Base-by-base conservation (phyloP, 2,329 filamentous ascomycete genomes). In the Arthrinium phaeospermum region DNA sequence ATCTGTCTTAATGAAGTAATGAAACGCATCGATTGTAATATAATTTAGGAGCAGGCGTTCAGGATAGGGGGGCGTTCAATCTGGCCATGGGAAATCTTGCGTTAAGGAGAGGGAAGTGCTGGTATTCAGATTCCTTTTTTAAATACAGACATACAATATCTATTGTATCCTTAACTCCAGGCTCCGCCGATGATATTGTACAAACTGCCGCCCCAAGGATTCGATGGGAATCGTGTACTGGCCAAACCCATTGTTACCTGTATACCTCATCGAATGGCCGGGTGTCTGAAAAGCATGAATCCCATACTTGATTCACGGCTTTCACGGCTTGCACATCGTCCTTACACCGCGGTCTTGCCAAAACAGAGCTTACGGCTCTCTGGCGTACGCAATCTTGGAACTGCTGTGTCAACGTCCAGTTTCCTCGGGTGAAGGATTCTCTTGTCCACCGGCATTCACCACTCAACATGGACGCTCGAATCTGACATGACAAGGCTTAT, bases 231-330 rank as follows among this genome's bases (percentile, higher is more conserved):
- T 41, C 37, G 8, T 10, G 37, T 41, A 41, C 37, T 41, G 37
- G 37, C 37, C 37, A 41, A 41, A 30, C 61, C 22, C 49, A 67
- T 85, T 82, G 96, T 85, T 82, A 96, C 81, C 94, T 91, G 82
- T 98, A 99, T 70, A 99, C 95, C 81, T 98, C 96, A 82, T 98
- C 95, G 83, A 99, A 99, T 2, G 96, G 96, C 79, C 96, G 88
- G 4, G 96, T 98, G 83, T 99, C 96, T 70, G 90, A 86, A 81
- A 97, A 99, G 82, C 96, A 99, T 78, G 95, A 98, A 77, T 98
- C 95, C 94, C 96, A 99, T n/a, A 99, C 96, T 83, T 97, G 92
- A 83, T 98, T 96, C 72, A 99, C 94, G 37, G 97, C 91, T 84
- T 93, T 94, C 70, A 91, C 89, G 4, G 96, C 96, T 76, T 98